These are phyloP conservation scores for Eremochloa ophiuroides DNA, from an alignment of 176 grass and related monocot species.

Conservation along the genomic window DNA sequence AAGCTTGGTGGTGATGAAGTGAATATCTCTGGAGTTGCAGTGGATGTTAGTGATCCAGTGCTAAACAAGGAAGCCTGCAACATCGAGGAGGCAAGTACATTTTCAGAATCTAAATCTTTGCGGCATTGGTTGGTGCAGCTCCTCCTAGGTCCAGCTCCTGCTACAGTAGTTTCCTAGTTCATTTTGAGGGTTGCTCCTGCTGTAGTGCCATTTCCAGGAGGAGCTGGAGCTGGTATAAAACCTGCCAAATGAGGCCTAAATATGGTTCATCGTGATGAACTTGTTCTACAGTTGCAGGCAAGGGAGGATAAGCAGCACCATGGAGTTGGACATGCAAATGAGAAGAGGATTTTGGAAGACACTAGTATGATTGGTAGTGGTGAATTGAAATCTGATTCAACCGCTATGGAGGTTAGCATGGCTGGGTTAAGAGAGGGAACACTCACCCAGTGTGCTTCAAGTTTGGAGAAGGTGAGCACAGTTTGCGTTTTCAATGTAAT, in stretches of 20 bases:
- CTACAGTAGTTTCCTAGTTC: neutral
- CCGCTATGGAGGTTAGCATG: neutral
- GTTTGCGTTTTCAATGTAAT: neutral
- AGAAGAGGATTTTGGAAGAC: slow-evolving; percentile 24
- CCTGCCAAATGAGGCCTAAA: neutral
- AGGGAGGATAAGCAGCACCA: slow-evolving; percentile 11
- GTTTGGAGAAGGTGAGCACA: slow-evolving; percentile 27
- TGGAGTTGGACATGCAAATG: slow-evolving; percentile 1
- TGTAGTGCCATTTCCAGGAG: neutral
- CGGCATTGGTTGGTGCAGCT: neutral
- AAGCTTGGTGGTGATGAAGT: neutral
- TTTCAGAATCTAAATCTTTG: neutral
- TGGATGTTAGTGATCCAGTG: slow-evolving; percentile 4
- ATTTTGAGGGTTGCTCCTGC: neutral
- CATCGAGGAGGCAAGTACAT: slow-evolving; percentile 24
- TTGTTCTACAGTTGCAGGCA: slow-evolving; percentile 27
- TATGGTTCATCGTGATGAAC: slow-evolving; percentile 10
- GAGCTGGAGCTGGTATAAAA: neutral
- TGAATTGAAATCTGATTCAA: slow-evolving; percentile 10
- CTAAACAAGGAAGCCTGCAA: neutral
- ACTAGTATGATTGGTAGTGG: neutral
- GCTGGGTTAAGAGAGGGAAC: neutral
- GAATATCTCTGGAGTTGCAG: neutral
- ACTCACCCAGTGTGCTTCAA: neutral
- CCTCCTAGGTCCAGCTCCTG: neutral